A percentile compares a stretch with the other conserved stretches of the same genome.
Conservation (phyloP, 2,329 filamentous ascomycete genomes). For the Beauveria sp. region DNA sequence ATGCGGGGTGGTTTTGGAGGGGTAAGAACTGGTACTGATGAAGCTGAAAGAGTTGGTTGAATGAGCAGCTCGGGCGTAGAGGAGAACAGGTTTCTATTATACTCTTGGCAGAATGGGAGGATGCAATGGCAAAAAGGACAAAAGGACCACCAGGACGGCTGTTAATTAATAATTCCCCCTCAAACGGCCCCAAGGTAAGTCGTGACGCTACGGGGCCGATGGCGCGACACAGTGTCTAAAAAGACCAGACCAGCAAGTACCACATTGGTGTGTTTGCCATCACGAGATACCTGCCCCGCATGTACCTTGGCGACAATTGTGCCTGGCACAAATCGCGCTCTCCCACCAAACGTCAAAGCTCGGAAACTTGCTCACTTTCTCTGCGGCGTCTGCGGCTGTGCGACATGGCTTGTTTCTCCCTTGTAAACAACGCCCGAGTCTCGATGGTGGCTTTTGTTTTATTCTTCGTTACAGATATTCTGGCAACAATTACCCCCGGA, state of each 20-base stretch:
- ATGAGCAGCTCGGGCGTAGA: background rate
- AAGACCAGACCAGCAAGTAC: background rate
- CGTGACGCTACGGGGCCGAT: conserved; percentile 7
- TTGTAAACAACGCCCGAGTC: background rate
- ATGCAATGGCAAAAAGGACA: background rate
- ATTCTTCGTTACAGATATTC: background rate
- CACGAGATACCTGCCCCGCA: background rate
- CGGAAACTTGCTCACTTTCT: conserved; percentile 8
- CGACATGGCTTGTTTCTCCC: conserved; percentile 7
- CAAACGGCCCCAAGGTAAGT: conserved; percentile 1
- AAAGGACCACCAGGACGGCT: background rate
- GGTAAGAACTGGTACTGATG: background rate
- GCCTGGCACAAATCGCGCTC: conserved; percentile 7
- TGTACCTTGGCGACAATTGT: background rate
- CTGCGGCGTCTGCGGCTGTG: background rate
- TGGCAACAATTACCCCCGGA: background rate
- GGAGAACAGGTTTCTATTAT: background rate
- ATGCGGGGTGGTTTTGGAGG: conserved; percentile 6
- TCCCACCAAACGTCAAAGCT: conserved; percentile 6
- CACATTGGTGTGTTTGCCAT: background rate
- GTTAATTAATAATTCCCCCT: conserved; percentile 7
- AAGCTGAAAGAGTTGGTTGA: background rate
- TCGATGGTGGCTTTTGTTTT: background rate
- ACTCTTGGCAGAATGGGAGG: background rate
- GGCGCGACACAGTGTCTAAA: conserved; percentile 1